Percentiles rank a stretch among this genome's conserved stretches.
Evolutionary conservation across 148 eudicot genomes (phyloP).

Genomic region (Camellia lanceoleosa): DNA sequence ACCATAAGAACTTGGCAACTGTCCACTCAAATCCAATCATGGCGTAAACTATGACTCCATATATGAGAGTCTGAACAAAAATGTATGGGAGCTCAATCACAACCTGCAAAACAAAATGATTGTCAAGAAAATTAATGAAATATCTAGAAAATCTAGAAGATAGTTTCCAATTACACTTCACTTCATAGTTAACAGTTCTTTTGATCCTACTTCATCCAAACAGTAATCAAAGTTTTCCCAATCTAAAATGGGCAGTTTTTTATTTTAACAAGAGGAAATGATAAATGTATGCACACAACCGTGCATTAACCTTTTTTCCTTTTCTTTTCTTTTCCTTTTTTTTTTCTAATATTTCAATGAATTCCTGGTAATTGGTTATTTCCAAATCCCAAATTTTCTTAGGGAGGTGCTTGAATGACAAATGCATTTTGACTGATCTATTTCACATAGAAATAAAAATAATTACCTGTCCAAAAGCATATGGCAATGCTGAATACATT

Average conservation of each 20-base stretch:
- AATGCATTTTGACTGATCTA: neutral
- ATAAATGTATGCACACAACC: no score
- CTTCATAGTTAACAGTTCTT: neutral
- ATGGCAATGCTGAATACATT: constrained; percentile 68
- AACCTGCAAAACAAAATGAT: constrained; percentile 30
- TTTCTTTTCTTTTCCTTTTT: no score
- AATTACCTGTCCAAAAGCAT: constrained; percentile 63
- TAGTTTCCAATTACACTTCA: neutral
- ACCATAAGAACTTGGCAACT: constrained; percentile 52
- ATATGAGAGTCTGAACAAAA: constrained; percentile 44
- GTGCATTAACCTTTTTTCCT: no score
- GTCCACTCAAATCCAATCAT: constrained; percentile 71
- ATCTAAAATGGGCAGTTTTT: neutral
- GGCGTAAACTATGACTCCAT: constrained; percentile 48
- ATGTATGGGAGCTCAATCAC: constrained; percentile 61
- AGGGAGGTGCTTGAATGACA: neutral
- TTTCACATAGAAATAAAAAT: neutral
- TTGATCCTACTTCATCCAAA: neutral
- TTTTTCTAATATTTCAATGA: neutral
- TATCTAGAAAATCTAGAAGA: neutral
- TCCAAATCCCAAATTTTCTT: neutral
- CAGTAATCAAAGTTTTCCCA: neutral
- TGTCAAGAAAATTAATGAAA: neutral
- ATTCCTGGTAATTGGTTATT: neutral
- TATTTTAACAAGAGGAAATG: no score